A percentile compares a stretch with the other conserved stretches of the same genome.
Conservation (phyloP, 352 stramenopile genomes). For the Pilasporangium apinafurcum region DNA sequence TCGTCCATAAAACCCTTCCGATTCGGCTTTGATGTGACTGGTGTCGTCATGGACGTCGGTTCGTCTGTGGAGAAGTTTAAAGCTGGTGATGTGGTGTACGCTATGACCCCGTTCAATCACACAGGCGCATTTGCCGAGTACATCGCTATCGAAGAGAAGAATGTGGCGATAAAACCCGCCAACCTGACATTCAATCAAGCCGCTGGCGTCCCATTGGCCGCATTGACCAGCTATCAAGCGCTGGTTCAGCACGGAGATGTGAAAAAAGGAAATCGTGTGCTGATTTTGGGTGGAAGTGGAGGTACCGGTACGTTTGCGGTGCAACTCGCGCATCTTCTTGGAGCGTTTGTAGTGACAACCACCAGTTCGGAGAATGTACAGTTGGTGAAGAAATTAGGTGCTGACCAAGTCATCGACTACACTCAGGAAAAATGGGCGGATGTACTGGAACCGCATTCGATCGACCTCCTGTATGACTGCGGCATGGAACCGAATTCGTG, state of each 20-base stretch:
- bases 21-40: constrained; percentile 57
- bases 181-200: constrained; percentile 46
- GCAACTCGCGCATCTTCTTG: constrained; percentile 40
- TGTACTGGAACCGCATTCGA: constrained; percentile 14
- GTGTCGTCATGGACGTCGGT: constrained; percentile 45
- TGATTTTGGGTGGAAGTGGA: not conserved
- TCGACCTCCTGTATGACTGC: constrained; percentile 25
- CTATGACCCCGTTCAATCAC: constrained; percentile 21
- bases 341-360: constrained; percentile 42
- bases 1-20: too few species aligned
- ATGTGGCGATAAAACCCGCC: constrained; percentile 41
- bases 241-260: constrained; percentile 25
- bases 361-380: constrained; percentile 45
- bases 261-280: constrained; percentile 8
- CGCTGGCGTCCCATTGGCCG: constrained; percentile 37
- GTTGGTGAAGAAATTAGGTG: constrained; percentile 25
- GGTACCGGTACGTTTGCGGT: constrained; percentile 13
- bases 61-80: constrained; percentile 26
- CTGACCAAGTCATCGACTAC: constrained; percentile 40
- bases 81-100: constrained; percentile 58
- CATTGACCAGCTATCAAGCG: constrained; percentile 55
- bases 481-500: constrained; percentile 12
- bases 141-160: constrained; percentile 22
- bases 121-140: constrained; percentile 56
- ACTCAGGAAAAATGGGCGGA: constrained; percentile 26